Evolutionary conservation across 371 early-diverging fungal genomes (phyloP), one percentile per base, ranked within the genome.

Genomic region (Mucor lusitanicus): DNA sequence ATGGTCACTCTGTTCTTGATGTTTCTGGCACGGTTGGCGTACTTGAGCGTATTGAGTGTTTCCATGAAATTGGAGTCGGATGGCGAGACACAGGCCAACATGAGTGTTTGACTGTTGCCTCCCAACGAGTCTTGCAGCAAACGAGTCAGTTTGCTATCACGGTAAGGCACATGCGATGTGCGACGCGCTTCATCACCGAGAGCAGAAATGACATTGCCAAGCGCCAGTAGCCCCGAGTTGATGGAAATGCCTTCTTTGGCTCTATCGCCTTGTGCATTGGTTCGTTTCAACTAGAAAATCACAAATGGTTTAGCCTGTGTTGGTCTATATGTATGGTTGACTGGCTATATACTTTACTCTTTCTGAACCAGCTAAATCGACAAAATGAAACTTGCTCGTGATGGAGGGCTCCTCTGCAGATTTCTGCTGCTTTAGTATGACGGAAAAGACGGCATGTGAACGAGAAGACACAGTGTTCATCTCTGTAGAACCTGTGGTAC

Each of bases 131-230:
- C 95, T 79, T 99, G 96, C 53, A 99, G 90, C 53, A 99, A 84
- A 50, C 89, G 90, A 0, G 99, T 99, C n/a, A 99, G 87, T 81
- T 99, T 99, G 21, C 93, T 92, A 77, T 99, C 99, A 77, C 99
- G 91, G 71, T 95, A 99, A 23, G 99, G 99, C 17, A 99, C 88
- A 72, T 92, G 91, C 0, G 86, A 76, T 0, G 84, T 77, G 35
- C 76, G 85, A 42, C 92, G 77, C 13, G 89, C 69, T 70, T 94
- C 90, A 72, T 97, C 98, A 42, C 93, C 94, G 6, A 99, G 87
- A 5, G 99, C 99, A 27, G 92, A 93, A 48, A 99, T 99, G 17
- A 99, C 99, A 77, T 99, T 99, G 57, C 99, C 99, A 4, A 99
- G 88, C 1, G 98, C 96, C 39, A 99, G 78, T 3, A 99, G 89